phyloP scores from a whole-genome alignment of 371 early-diverging fungal species.

The Rhizomucor pusillus region DNA sequence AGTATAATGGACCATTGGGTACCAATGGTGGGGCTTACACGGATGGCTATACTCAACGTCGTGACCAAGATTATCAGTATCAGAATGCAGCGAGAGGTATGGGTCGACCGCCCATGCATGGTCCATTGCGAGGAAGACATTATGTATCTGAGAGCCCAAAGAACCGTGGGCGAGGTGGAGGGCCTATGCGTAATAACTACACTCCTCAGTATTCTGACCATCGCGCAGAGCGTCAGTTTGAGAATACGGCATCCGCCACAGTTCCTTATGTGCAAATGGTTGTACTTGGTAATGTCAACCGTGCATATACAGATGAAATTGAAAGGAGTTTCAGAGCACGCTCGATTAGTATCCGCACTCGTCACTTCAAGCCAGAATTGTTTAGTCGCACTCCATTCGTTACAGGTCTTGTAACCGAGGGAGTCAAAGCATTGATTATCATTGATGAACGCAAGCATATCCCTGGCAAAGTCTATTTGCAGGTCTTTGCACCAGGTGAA shows the following conservation, averaged over 20 bases:
- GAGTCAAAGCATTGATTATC: conserved; percentile 51
- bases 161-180: too few relatives aligned
- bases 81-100: too few relatives aligned
- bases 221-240: not conserved
- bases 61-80: too few relatives aligned
- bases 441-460: conserved; percentile 39
- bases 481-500: conserved; percentile 26
- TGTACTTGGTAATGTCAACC: conserved; percentile 17
- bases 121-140: too few relatives aligned
- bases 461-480: conserved; percentile 29
- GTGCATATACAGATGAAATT: conserved; percentile 11
- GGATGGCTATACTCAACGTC: too few relatives aligned
- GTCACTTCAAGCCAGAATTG: conserved; percentile 12
- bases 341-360: conserved; percentile 9
- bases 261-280: conserved; percentile 18
- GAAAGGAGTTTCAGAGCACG: conserved; percentile 16
- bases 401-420: conserved; percentile 46
- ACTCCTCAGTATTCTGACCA: conserved; percentile 3
- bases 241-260: too few relatives aligned
- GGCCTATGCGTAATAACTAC: too few relatives aligned
- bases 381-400: conserved; percentile 15
- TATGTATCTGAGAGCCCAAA: not conserved
- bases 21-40: too few relatives aligned
- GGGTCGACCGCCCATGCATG: too few relatives aligned
- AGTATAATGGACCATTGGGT: too few relatives aligned